A percentile compares a stretch with the other conserved stretches of the same genome.
Conservation (phyloP, 306 rosid species). For the Abrus pulchellus region DNA sequence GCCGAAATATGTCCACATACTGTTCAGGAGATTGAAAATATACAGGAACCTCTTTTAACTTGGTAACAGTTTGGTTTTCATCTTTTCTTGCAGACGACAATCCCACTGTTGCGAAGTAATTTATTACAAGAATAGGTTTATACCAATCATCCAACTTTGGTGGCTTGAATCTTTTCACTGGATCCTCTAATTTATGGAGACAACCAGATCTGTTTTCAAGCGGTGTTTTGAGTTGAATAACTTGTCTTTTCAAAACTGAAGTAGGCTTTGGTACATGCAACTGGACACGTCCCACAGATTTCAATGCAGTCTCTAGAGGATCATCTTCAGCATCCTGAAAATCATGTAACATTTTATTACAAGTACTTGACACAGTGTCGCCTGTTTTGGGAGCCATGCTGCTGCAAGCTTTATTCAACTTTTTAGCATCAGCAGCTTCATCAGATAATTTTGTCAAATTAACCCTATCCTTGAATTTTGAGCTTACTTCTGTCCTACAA, state of each 20-base stretch:
- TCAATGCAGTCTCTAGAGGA: slow-evolving; percentile 69
- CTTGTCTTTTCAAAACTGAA: slow-evolving; percentile 73
- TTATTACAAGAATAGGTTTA: slow-evolving; percentile 84
- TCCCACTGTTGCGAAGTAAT: slow-evolving; percentile 79
- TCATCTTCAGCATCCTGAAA: slow-evolving; percentile 59
- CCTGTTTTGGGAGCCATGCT: slow-evolving; percentile 47
- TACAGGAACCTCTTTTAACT: slow-evolving; percentile 87
- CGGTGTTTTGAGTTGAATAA: slow-evolving; percentile 86
- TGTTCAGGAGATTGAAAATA: slow-evolving; percentile 88
- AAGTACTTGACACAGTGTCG: slow-evolving; percentile 42
- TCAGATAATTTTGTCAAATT: slow-evolving; percentile 54
- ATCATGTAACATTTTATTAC: slow-evolving; percentile 51
- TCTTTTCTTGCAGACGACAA: slow-evolving; percentile 71
- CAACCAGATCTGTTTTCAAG: slow-evolving; percentile 55
- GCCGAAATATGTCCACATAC: slow-evolving; percentile 81
- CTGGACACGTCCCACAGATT: slow-evolving; percentile 62
- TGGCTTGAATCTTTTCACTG: slow-evolving; percentile 80
- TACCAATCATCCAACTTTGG: slow-evolving; percentile 92
- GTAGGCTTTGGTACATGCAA: slow-evolving; percentile 65
- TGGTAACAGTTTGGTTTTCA: slow-evolving; percentile 57
- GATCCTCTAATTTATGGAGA: slow-evolving; percentile 65
- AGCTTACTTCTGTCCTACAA: slow-evolving; percentile 54
- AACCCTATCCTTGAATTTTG: slow-evolving; percentile 54
- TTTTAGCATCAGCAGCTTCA: slow-evolving; percentile 55
- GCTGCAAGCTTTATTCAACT: slow-evolving; percentile 50